Percentiles rank a stretch among this genome's conserved stretches.
Evolutionary conservation across 345 rosid species (phyloP).

Genomic region (Eutrema yunnanense): DNA sequence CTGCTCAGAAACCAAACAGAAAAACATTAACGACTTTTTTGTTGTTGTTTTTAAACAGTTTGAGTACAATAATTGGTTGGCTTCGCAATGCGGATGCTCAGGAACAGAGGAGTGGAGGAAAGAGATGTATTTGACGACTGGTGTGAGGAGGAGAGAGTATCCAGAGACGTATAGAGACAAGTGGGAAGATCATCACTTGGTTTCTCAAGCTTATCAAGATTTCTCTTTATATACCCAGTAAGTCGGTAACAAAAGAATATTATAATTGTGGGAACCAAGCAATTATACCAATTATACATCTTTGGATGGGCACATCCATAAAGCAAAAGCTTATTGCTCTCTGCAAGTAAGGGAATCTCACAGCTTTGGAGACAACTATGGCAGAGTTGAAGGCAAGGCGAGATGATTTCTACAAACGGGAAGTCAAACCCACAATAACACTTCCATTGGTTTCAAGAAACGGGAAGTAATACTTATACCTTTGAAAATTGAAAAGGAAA

Average conservation of each 20-base stretch:
- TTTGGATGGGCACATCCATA: background rate
- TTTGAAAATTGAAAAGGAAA: slow-evolving; percentile 9
- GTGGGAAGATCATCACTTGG: slow-evolving; percentile 49
- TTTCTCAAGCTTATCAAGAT: slow-evolving; percentile 45
- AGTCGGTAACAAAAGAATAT: background rate
- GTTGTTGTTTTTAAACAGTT: slow-evolving; percentile 31
- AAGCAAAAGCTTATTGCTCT: background rate
- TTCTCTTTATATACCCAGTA: slow-evolving; percentile 8
- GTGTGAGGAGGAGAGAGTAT: background rate
- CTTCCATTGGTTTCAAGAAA: slow-evolving; percentile 65
- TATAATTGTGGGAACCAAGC: too few species aligned
- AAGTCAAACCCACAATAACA: slow-evolving; percentile 23
- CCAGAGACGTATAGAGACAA: slow-evolving; percentile 50
- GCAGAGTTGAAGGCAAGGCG: background rate
- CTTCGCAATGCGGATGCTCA: slow-evolving; percentile 33
- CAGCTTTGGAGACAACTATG: background rate
- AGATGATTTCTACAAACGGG: background rate
- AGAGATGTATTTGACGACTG: slow-evolving; percentile 29
- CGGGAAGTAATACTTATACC: slow-evolving; percentile 84
- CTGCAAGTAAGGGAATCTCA: background rate
- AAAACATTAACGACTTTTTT: background rate
- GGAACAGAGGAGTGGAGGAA: slow-evolving; percentile 54
- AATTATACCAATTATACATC: too few species aligned
- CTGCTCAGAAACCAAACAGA: background rate
- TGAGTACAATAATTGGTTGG: slow-evolving; percentile 58